These are phyloP conservation scores for Bruguiera gymnorhiza DNA, from an alignment of 345 rosid species.

Conservation along the genomic window DNA sequence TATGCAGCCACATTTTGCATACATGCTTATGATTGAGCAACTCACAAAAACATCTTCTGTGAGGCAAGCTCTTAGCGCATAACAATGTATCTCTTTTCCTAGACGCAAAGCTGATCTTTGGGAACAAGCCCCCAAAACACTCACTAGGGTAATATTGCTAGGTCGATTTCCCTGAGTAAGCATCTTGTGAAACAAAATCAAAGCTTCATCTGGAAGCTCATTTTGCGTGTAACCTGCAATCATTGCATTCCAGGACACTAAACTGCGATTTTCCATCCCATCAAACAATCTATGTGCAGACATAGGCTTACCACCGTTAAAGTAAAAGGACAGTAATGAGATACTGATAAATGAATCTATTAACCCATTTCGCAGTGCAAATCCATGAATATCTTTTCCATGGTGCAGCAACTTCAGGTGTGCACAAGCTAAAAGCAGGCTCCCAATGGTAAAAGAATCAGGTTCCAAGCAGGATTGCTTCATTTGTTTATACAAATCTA, in stretches of 20 bases:
- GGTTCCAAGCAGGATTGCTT: conserved; percentile 37
- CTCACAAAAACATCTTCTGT: conserved; percentile 24
- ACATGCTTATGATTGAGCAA: conserved; percentile 25
- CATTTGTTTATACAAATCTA: conserved; percentile 44
- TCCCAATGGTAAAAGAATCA: conserved; percentile 50
- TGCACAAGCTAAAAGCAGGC: conserved; percentile 55
- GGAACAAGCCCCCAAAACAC: conserved; percentile 51
- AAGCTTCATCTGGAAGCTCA: conserved; percentile 45
- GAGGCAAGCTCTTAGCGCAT: conserved; percentile 39
- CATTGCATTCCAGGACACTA: conserved; percentile 65
- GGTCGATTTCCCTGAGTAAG: conserved; percentile 40
- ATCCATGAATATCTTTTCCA: conserved; percentile 56
- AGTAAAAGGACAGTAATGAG: conserved; percentile 57
- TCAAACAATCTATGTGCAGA: conserved; percentile 47
- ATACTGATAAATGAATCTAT: conserved; percentile 40
- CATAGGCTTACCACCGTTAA: conserved; percentile 40
- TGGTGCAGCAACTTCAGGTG: conserved; percentile 34
- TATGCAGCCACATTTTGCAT: conserved; percentile 28
- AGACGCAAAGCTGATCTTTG: conserved; percentile 50
- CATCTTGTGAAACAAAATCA: conserved; percentile 47
- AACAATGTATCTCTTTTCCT: conserved; percentile 61
- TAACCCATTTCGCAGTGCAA: conserved; percentile 43
- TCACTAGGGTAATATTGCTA: conserved; percentile 37
- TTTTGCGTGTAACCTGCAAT: conserved; percentile 53
- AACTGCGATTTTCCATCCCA: conserved; percentile 37